Evolutionary conservation across 768 basidiomycete species (phyloP).

Genomic region (Rubroboletus satanas): DNA sequence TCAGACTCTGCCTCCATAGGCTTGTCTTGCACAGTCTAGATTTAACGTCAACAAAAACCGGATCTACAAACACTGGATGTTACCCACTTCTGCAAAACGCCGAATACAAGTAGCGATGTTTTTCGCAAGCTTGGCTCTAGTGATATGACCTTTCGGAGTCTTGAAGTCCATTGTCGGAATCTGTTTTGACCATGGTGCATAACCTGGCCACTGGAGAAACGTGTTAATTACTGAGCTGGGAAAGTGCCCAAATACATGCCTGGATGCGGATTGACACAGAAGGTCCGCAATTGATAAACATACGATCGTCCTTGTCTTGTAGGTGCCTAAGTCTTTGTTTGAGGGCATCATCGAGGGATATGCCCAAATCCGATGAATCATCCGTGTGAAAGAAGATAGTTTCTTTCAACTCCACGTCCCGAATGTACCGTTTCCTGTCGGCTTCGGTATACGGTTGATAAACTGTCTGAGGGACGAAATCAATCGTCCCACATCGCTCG

Average conservation of each 20-base stretch:
- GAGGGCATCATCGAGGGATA: slow-evolving; percentile 60
- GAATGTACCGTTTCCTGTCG: slow-evolving; percentile 73
- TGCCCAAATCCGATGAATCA: slow-evolving; percentile 53
- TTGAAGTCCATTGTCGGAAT: slow-evolving; percentile 81
- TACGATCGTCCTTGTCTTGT: slow-evolving; percentile 54
- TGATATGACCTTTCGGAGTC: slow-evolving; percentile 75
- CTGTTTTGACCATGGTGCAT: slow-evolving; percentile 72
- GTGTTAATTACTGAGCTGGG: neutral
- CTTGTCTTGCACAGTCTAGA: slow-evolving; percentile 46
- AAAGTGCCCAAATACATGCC: slow-evolving; percentile 36
- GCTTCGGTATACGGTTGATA: slow-evolving; percentile 77
- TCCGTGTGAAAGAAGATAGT: slow-evolving; percentile 63
- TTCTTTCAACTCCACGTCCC: slow-evolving; percentile 57
- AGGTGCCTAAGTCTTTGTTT: slow-evolving; percentile 56
- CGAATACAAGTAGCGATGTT: slow-evolving; percentile 75
- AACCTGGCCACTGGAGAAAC: slow-evolving; percentile 68
- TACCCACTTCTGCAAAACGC: slow-evolving; percentile 58
- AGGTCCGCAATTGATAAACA: slow-evolving; percentile 71
- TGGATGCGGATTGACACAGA: slow-evolving; percentile 78
- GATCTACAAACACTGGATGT: neutral
- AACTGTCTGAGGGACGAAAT: slow-evolving; percentile 67
- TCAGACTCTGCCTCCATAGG: slow-evolving; percentile 66
- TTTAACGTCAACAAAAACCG: slow-evolving; percentile 5
- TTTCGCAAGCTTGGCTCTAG: slow-evolving; percentile 70
- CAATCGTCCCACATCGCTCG: slow-evolving; percentile 30